Percentiles rank a stretch among this genome's conserved stretches.
These are phyloP conservation scores for Globisporangium lucens DNA, from an alignment of 352 stramenopile genomes.

Conservation along the genomic window DNA sequence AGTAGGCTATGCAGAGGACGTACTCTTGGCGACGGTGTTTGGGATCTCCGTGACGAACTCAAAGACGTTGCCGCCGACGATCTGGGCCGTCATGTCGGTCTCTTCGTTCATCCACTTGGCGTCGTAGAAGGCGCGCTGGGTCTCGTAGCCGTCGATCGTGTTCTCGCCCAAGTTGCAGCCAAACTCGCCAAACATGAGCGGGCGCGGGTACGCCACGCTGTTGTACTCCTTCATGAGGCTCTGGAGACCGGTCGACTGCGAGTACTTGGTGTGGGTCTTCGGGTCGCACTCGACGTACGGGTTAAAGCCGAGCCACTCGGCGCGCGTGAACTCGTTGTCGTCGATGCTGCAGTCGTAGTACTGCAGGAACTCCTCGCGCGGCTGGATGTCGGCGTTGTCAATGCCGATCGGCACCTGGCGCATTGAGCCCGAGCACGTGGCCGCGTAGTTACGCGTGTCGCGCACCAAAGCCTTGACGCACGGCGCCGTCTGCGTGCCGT, in stretches of 20 bases:
- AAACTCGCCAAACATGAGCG: conserved; percentile 77
- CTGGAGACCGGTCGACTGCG: conserved; percentile 52
- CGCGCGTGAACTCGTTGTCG: conserved; percentile 39
- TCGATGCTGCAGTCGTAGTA: conserved; percentile 50
- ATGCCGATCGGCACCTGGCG: conserved; percentile 49
- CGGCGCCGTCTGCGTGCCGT: conserved; percentile 23
- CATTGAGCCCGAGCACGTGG: conserved; percentile 27
- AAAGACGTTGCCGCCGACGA: conserved; percentile 74
- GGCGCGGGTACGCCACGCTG: conserved; percentile 33
- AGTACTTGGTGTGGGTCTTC: conserved; percentile 45
- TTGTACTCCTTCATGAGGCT: conserved; percentile 63
- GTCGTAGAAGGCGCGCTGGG: conserved; percentile 61
- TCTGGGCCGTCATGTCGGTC: conserved; percentile 31
- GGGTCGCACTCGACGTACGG: conserved; percentile 72
- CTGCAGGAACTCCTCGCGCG: conserved; percentile 32
- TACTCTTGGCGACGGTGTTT: background rate
- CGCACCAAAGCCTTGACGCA: conserved; percentile 52
- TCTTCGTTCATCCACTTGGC: conserved; percentile 81
- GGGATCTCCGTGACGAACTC: conserved; percentile 64
- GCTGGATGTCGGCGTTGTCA: conserved; percentile 42
- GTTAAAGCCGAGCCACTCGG: conserved; percentile 37
- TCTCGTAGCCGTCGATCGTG: conserved; percentile 65
- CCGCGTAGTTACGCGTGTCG: conserved; percentile 39
- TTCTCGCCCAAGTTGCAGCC: conserved; percentile 65
- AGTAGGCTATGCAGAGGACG: background rate